Conservation (phyloP, 176 grass and related monocot genomes). For the Melocanna baccifera region DNA sequence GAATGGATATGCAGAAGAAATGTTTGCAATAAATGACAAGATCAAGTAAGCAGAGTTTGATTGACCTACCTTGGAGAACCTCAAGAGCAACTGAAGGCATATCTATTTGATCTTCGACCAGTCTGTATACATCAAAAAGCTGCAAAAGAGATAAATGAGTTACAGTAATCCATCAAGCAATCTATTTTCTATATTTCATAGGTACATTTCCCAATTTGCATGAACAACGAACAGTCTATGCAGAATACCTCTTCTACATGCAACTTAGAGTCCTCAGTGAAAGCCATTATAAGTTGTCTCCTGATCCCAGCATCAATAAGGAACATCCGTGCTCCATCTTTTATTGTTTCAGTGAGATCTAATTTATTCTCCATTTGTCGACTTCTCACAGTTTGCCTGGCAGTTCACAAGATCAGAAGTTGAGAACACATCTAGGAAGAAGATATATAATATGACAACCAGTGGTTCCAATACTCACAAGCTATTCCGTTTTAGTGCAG, state of each 20-base stretch:
- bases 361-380: conserved; percentile 60
- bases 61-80: conserved; percentile 69
- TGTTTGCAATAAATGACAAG: neutral
- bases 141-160: conserved; percentile 19
- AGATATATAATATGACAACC: neutral
- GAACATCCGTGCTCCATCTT: conserved; percentile 89
- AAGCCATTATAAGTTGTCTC: conserved; percentile 83
- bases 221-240: neutral
- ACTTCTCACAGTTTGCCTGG: conserved; percentile 62
- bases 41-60: neutral
- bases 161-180: neutral
- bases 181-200: neutral
- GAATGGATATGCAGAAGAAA: neutral
- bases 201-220: neutral
- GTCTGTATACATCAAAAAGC: conserved; percentile 90
- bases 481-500: conserved; percentile 71
- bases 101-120: conserved; percentile 92
- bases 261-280: conserved; percentile 95
- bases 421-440: conserved; percentile 21
- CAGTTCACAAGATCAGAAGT: conserved; percentile 8
- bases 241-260: conserved; percentile 85
- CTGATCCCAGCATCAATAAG: conserved; percentile 92
- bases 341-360: conserved; percentile 95
- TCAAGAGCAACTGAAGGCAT: conserved; percentile 83
- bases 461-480: conserved; percentile 41